These are phyloP conservation scores for Pisolithus thermaeus DNA, from an alignment of 1,284 basidiomycete genomes.

Conservation along the genomic window DNA sequence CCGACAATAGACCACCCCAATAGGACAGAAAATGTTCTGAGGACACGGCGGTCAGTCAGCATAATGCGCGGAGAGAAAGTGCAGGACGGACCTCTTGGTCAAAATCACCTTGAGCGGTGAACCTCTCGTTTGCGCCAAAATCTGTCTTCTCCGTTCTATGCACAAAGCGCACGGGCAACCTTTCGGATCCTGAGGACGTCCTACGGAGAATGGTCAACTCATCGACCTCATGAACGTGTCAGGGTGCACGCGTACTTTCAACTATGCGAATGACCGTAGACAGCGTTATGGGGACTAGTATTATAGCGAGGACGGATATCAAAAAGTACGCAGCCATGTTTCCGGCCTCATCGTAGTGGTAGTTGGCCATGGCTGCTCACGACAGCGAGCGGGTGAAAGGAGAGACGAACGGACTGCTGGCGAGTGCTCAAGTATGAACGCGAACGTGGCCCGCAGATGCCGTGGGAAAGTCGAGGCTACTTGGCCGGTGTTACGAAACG, in stretches of 20 bases:
- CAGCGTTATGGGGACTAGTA: constrained; percentile 74
- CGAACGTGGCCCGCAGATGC: too few relatives aligned
- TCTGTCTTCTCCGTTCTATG: constrained; percentile 46
- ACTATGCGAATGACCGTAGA: constrained; percentile 38
- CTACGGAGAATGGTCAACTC: constrained; percentile 17
- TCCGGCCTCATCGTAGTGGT: constrained; percentile 85
- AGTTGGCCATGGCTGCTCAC: constrained; percentile 56
- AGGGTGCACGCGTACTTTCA: constrained; percentile 29
- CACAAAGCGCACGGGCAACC: constrained; percentile 71
- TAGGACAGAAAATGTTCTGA: constrained; percentile 53
- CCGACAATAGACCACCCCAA: constrained; percentile 75
- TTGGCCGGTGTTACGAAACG: too few relatives aligned
- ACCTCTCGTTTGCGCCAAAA: constrained; percentile 40
- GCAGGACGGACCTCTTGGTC: constrained; percentile 35
- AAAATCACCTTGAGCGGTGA: constrained; percentile 40
- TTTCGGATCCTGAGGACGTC: constrained; percentile 22
- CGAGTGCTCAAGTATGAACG: too few relatives aligned
- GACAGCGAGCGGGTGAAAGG: too few relatives aligned
- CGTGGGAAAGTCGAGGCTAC: too few relatives aligned
- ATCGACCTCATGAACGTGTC: background rate
- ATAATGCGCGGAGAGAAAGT: background rate
- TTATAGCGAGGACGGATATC: constrained; percentile 76
- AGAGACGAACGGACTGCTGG: too few relatives aligned
- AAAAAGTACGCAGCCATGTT: constrained; percentile 88
- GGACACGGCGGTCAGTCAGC: constrained; percentile 3